Evolutionary conservation across 495 filamentous ascomycete genomes (phyloP).

Genomic region (Xanthoparmelia taractica): DNA sequence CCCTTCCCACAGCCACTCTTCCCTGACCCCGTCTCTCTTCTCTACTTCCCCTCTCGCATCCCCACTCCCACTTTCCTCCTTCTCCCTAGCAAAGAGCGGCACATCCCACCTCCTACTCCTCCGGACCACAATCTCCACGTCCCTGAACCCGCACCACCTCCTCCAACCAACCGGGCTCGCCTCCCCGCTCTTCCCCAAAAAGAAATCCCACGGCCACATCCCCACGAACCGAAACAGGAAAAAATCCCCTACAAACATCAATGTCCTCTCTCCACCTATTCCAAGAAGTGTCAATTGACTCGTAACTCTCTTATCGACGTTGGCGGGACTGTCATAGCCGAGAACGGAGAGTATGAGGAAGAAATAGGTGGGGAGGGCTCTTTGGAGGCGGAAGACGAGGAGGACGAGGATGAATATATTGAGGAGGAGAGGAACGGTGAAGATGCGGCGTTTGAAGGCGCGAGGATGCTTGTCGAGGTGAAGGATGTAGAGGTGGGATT

Average conservation of each 20-base stretch:
- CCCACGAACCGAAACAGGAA: slow-evolving; percentile 58
- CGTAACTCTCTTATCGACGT: slow-evolving; percentile 46
- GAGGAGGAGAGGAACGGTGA: slow-evolving; percentile 60
- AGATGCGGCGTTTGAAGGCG: slow-evolving; percentile 67
- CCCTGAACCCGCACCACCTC: slow-evolving; percentile 57
- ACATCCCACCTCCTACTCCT: slow-evolving; percentile 53
- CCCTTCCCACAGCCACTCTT: slow-evolving; percentile 33
- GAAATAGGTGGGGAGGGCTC: slow-evolving; percentile 58
- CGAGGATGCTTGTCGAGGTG: slow-evolving; percentile 62
- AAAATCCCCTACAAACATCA: slow-evolving; percentile 63
- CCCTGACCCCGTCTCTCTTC: slow-evolving; percentile 31
- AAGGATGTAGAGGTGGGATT: slow-evolving; percentile 63
- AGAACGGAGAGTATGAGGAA: slow-evolving; percentile 51
- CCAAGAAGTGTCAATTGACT: slow-evolving; percentile 42
- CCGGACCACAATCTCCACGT: slow-evolving; percentile 67
- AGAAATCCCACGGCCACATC: slow-evolving; percentile 70
- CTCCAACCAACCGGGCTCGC: slow-evolving; percentile 61
- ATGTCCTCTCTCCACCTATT: slow-evolving; percentile 46
- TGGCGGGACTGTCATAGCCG: slow-evolving; percentile 52
- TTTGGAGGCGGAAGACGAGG: slow-evolving; percentile 54
- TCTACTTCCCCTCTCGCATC: slow-evolving; percentile 34
- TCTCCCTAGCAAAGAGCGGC: slow-evolving; percentile 20
- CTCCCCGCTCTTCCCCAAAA: slow-evolving; percentile 38
- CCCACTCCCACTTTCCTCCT: slow-evolving; percentile 29
- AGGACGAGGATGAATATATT: slow-evolving; percentile 54